A percentile compares a stretch with the other conserved stretches of the same genome.
Evolutionary conservation across 2,329 filamentous ascomycete genomes (phyloP).

Genomic region (Penicillium digitatum): DNA sequence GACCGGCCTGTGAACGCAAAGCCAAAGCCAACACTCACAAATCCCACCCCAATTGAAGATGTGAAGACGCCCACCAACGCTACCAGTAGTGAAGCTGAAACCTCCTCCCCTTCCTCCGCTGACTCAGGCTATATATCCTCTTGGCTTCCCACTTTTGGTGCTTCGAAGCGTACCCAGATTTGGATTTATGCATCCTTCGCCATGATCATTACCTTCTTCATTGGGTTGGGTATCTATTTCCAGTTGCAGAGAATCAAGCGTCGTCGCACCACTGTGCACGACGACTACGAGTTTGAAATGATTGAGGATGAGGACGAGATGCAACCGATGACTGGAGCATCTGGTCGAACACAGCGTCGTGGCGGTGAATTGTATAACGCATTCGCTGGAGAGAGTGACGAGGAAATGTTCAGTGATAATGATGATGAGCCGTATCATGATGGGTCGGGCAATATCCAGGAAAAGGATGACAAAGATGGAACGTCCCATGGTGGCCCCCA

Average conservation of each 20-base stretch:
- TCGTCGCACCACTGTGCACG: constrained; percentile 67
- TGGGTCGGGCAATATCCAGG: constrained; percentile 20
- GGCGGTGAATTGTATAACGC: constrained; percentile 96
- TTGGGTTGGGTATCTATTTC: constrained; percentile 74
- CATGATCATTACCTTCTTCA: constrained; percentile 82
- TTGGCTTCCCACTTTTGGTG: constrained; percentile 84
- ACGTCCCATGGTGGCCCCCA: constrained; percentile 10
- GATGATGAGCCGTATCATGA: constrained; percentile 38
- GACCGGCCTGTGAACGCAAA: constrained; percentile 62
- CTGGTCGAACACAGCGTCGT: constrained; percentile 49
- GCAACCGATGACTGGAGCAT: constrained; percentile 46
- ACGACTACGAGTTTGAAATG: constrained; percentile 92
- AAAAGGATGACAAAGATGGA: constrained; percentile 19
- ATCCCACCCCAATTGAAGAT: constrained; percentile 16
- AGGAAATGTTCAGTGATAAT: constrained; percentile 55
- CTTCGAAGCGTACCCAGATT: constrained; percentile 77
- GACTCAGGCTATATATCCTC: constrained; percentile 65
- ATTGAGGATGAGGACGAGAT: constrained; percentile 72
- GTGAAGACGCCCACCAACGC: constrained; percentile 28
- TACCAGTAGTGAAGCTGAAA: constrained; percentile 15
- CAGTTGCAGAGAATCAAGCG: constrained; percentile 73
- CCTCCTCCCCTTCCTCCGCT: constrained; percentile 30
- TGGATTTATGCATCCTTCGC: constrained; percentile 89
- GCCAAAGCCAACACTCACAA: constrained; percentile 37
- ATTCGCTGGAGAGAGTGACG: constrained; percentile 88